Evolutionary conservation across 1,139 yeast genomes (phyloP), one percentile per base, ranked within the genome.

Genomic region (Debaryomycetaceae sp.): DNA sequence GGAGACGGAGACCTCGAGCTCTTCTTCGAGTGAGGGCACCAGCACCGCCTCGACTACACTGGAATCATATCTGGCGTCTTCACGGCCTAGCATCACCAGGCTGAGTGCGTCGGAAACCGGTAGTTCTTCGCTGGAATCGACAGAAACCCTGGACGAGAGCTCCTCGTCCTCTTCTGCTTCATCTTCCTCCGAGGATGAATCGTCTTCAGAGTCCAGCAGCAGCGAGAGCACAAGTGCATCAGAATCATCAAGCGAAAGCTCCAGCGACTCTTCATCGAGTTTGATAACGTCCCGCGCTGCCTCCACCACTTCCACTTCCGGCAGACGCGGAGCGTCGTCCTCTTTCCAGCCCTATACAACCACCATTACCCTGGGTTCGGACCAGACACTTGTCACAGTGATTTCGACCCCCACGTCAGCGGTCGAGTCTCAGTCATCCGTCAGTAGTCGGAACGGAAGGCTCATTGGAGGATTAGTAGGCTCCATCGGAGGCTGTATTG

Each of bases 391-490:
- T 46, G 73, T 78, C 33, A 68, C 78, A 1, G 62, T 71, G 34
- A 56, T 74, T 5, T 61, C 76, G 0, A 65, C 71, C 0, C 75
- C 77, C 2, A 70, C 77, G 1, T 61, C 68, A 1, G 54, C 58
- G 8, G 39, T 33, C 34, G n/a, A 46, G 42, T 8, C 42, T 45
- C 44, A 44, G 51, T 13, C 46, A 47, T 20, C 36, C 59, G 24
- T 48, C 62, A 2, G 52, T 63, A 1, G 53, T 57, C 38, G 56
- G 27, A 72, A 69, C 51, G 62, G 72, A 36, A 72, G 67, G 52
- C 59, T 74, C 45, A 72, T 74, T 40, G 79, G 79, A 6, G 78
- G 79, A 0, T 56, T 74, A 22, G 78, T 74, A 6, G 79, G 79
- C 1, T 72, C 77, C 5, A 69, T 74, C 35, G 79, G 78, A 11